Conservation (phyloP, 192 early-diverging fungal species). For the Haplosporangium gracile region DNA sequence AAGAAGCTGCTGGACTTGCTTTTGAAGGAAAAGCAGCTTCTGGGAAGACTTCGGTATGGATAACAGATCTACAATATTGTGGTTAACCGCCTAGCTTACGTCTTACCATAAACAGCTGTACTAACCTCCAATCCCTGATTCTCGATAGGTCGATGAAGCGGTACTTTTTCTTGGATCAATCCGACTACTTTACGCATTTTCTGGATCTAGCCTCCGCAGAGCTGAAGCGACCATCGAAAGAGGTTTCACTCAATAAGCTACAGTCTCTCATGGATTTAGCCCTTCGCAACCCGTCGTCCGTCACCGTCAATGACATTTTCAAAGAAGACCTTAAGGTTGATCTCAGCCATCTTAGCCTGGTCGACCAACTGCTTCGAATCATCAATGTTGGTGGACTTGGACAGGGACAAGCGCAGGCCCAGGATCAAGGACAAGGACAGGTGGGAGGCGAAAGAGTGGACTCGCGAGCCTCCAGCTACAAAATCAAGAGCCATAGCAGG, state of each 20-base stretch:
- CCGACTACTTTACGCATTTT: constrained; percentile 95
- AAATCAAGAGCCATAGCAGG: constrained; percentile 20
- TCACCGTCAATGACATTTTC: constrained; percentile 81
- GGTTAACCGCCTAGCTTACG: too few species aligned
- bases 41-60: constrained; percentile 76
- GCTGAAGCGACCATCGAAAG: constrained; percentile 76
- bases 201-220: constrained; percentile 88
- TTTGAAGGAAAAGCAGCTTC: constrained; percentile 81
- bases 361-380: constrained; percentile 81
- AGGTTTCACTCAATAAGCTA: constrained; percentile 79
- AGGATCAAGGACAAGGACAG: constrained; percentile 47
- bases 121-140: not conserved
- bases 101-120: not conserved
- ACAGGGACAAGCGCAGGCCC: constrained; percentile 12
- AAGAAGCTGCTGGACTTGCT: constrained; percentile 83
- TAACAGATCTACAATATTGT: not conserved
- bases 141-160: constrained; percentile 85
- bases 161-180: constrained; percentile 93
- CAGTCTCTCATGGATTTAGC: constrained; percentile 91
- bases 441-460: constrained; percentile 24
- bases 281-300: constrained; percentile 88
- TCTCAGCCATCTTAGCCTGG: constrained; percentile 69
- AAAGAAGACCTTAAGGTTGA: constrained; percentile 90
- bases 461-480: constrained; percentile 18
- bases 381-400: constrained; percentile 76